These are phyloP conservation scores for Aspergillus neotritici DNA, from an alignment of 2,329 filamentous ascomycete genomes.

Conservation along the genomic window DNA sequence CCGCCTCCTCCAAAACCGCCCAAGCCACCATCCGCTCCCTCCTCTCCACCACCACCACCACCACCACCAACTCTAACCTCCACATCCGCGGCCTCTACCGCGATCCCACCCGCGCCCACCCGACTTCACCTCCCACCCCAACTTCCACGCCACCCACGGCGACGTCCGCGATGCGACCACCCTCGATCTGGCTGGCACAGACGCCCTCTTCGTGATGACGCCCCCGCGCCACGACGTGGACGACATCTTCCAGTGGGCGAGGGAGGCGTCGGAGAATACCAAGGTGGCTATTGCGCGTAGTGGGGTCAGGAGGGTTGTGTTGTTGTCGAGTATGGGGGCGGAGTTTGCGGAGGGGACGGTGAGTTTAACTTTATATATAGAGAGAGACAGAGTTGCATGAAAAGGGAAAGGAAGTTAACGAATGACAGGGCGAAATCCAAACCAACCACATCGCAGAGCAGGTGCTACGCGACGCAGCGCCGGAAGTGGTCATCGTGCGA, in stretches of 20 bases:
- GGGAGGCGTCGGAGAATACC: conserved; percentile 6
- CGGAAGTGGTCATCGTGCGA: conserved; percentile 11
- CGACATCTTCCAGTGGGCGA: conserved; percentile 7
- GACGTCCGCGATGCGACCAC: conserved; percentile 4
- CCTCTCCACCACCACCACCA: conserved; percentile 7
- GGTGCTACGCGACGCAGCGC: conserved; percentile 5
- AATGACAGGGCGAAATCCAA: conserved; percentile 12
- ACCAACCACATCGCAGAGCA: conserved; percentile 13
- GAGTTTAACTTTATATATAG: no score
- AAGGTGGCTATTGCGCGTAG: conserved; percentile 5
- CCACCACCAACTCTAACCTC: not conserved
- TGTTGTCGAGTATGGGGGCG: conserved; percentile 12
- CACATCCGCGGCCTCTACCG: conserved; percentile 11
- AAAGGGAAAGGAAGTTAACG: not conserved
- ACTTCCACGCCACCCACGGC: conserved; percentile 10
- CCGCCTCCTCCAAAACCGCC: conserved; percentile 12
- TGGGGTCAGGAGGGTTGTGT: conserved; percentile 8
- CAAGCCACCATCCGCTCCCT: conserved; percentile 9
- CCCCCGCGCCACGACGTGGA: conserved; percentile 8
- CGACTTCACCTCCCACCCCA: conserved; percentile 5
- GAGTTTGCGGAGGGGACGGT: conserved; percentile 10
- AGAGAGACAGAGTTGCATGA: no score
- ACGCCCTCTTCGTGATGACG: conserved; percentile 10
- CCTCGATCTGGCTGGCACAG: conserved; percentile 8
- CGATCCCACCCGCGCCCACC: conserved; percentile 6